These are phyloP conservation scores for Boletus vermiculosoides DNA, from an alignment of 768 basidiomycete species.

Conservation along the genomic window DNA sequence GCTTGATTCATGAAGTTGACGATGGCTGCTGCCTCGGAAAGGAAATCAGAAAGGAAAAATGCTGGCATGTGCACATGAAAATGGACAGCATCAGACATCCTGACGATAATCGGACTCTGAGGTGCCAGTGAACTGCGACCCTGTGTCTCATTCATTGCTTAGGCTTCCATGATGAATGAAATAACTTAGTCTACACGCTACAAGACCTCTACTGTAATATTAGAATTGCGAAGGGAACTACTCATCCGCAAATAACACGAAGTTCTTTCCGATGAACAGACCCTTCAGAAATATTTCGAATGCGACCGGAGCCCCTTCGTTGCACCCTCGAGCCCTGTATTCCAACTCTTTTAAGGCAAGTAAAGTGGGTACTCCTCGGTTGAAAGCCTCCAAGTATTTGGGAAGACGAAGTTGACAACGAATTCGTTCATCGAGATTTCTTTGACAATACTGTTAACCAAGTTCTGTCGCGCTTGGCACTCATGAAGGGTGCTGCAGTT, in stretches of 20 bases:
- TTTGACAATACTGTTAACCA: conserved; percentile 38
- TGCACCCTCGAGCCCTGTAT: conserved; percentile 44
- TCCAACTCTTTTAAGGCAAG: conserved; percentile 46
- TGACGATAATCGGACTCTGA: not conserved
- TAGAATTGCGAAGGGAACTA: not conserved
- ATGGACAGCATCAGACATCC: not conserved
- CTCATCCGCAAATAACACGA: not conserved
- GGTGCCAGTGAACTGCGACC: not conserved
- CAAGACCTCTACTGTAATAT: no score
- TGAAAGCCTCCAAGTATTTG: conserved; percentile 41
- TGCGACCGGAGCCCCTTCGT: conserved; percentile 27
- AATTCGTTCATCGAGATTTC: conserved; percentile 33
- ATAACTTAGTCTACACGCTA: not conserved
- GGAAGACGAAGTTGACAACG: conserved; percentile 20
- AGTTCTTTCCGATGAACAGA: not conserved
- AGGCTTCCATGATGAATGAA: not conserved
- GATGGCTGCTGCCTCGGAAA: not conserved
- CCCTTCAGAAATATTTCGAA: not conserved
- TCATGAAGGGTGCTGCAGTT: not conserved
- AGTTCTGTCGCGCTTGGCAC: conserved; percentile 28
- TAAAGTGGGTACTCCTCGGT: conserved; percentile 34
- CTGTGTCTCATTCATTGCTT: not conserved
- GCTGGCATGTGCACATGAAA: not conserved
- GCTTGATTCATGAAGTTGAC: not conserved
- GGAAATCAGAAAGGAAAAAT: conserved; percentile 2